Base-by-base conservation (phyloP, 805 yeast genomes). In the Cyberlindnera maritima region DNA sequence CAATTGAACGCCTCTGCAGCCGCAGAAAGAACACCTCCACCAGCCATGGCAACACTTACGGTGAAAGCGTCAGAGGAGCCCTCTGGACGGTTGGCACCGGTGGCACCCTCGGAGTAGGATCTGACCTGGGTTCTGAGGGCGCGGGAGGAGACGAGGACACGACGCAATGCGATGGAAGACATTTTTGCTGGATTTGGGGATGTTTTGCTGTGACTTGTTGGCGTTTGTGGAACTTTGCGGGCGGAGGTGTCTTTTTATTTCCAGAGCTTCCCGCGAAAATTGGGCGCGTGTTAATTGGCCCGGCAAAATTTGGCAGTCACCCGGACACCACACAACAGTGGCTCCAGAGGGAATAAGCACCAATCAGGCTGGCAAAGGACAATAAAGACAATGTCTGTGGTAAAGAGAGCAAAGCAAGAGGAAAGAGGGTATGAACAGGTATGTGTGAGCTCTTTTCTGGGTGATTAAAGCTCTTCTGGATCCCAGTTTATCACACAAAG, bases 51-150 rank as follows among this genome's bases (percentile, higher is more conserved):
- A 12, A 13, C 13, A 70, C 77, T 57, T 60, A 73, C 78, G 59
- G 79, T 73, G 71, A 85, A 85, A 50, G 83, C 72, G 60, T 84
- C 88, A 39, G 74, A 70, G 42, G 75, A 66, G 44, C 76, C 77
- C 41, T 69, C 75, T 41, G 76, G 67, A 60, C 86, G 77, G 51
- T 78, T 72, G 36, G 81, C 68, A 53, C 86, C 86, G 42, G 83
- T 74, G 56, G 83, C 74, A 46, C 86, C 86, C 57, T 77, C 88
- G 47, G 80, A 54, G 60, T 67, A 65, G 43, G 57, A 41, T 60
- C 74, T 64, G 52, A 49, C 49, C 31, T 49, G 48, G 35, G 54
- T 42, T 49, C 49, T 44, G 32, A 42, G 18, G 33, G 62, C 47
- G 39, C 59, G 60, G 49, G 62, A 17, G 38, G 71, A 52, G 41